phyloP scores from a whole-genome alignment of 805 yeast species.

The Candida insectorum region DNA sequence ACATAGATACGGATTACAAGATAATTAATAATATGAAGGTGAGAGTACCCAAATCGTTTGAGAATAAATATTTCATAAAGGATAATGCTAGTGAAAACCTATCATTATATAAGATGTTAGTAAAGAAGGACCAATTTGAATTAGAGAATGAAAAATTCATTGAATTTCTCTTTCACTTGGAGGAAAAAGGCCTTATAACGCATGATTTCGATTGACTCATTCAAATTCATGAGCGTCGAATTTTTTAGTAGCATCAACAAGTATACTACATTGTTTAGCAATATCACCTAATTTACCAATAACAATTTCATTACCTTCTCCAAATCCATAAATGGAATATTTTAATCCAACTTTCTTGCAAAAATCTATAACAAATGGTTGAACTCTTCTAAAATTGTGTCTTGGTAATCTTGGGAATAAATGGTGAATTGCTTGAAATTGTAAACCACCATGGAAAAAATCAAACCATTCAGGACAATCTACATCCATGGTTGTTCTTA shows the following conservation, averaged over 20 bases:
- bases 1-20: conserved; percentile 9
- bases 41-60: conserved; percentile 23
- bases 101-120: conserved; percentile 28
- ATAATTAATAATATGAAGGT: conserved; percentile 25
- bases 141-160: conserved; percentile 31
- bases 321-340: conserved; percentile 83
- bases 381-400: conserved; percentile 77
- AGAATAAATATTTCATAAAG: conserved; percentile 6
- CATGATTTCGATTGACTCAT: conserved; percentile 13
- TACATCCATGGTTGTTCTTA: conserved; percentile 92
- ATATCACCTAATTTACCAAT: conserved; percentile 67
- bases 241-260: conserved; percentile 68
- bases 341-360: conserved; percentile 74
- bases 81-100: conserved; percentile 10
- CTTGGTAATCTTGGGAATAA: conserved; percentile 86
- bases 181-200: conserved; percentile 24
- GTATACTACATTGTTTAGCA: conserved; percentile 73
- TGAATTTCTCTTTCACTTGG: conserved; percentile 34
- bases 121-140: conserved; percentile 32
- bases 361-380: conserved; percentile 67
- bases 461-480: conserved; percentile 93
- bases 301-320: conserved; percentile 70
- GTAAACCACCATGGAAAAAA: conserved; percentile 87
- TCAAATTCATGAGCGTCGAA: conserved; percentile 50
- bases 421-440: conserved; percentile 89